Base-by-base conservation (phyloP, 108 stramenopile genomes). In the Skeletonema potamos region DNA sequence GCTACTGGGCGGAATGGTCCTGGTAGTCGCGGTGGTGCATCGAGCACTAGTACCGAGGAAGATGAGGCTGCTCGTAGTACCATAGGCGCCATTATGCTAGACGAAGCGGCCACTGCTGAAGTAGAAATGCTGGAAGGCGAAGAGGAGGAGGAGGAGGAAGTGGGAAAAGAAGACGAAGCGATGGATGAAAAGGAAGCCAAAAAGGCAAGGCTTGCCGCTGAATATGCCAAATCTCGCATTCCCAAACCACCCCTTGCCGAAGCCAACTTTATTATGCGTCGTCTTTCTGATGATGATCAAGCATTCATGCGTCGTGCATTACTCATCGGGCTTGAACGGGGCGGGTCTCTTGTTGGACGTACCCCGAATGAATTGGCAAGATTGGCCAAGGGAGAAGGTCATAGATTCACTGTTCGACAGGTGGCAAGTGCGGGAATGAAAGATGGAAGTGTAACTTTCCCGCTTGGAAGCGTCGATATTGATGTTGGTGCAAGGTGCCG, bases 381-480 rank as follows among this genome's bases (percentile, higher is more conserved):
- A 55, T 68, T 95, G 20, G 77, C 89, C 28, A 85, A 82, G 67
- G 91, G 94, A 15, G 77, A 86, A 54, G 92, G 92, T 20, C 92
- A 90, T 68, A 69, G 82, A 7, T 95, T 86, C 66, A 65, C 81
- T 2, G 94, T 95, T 30, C 61, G 85, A 57, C 90, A 92, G 79
- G 90, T 95, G 0, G 92, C 87, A 9, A 82, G 75, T 43, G 94
- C 90, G n/a, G 88, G 90, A 1, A 95, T 92, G 91, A 92, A 89
- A 64, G 90, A 92, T 77, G 94, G 94, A 27, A 81, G 83, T 36
- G 90, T 95, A 20, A 92, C 89, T 3, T 80, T 95, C 34, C 81
- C 89, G 3, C 60, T 86, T 44, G 94, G 92, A 24, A 89, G 83
- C 68, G 92, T 92, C 5, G 71, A 92, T 59, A 74, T 93, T n/a